Evolutionary conservation across 2,329 filamentous ascomycete species (phyloP).

Genomic region (Metarhizium robertsii): DNA sequence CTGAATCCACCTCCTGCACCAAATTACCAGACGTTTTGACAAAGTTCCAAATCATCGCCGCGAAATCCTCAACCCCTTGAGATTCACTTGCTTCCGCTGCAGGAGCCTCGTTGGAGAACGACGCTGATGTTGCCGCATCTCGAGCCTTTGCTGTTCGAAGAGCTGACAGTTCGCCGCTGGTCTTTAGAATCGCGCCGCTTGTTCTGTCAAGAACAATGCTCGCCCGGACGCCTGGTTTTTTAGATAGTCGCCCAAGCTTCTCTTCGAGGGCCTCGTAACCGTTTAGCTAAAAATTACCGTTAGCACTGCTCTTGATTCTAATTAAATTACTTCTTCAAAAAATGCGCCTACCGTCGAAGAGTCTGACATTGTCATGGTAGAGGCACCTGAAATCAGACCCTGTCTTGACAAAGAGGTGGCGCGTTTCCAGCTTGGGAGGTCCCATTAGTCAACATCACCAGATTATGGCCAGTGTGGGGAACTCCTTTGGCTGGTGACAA

Average conservation of each 20-base stretch:
- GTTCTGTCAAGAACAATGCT: constrained; percentile 65
- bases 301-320: not conserved
- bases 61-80: constrained; percentile 61
- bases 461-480: not conserved
- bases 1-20: constrained; percentile 63
- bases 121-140: constrained; percentile 25
- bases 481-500: constrained; percentile 1
- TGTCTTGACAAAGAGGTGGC: not conserved
- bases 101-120: constrained; percentile 36
- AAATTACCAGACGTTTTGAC: constrained; percentile 59
- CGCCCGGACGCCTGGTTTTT: constrained; percentile 71
- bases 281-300: constrained; percentile 23
- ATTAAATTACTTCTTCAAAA: not conserved
- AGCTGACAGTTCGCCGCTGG: constrained; percentile 57
- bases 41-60: constrained; percentile 67
- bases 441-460: not conserved
- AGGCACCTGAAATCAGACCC: not conserved
- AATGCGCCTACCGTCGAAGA: constrained; percentile 3
- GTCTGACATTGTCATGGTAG: constrained; percentile 7
- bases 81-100: constrained; percentile 37
- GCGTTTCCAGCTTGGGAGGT: not conserved
- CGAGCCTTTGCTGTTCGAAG: constrained; percentile 33
- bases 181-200: constrained; percentile 65
- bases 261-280: constrained; percentile 54
- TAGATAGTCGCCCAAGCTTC: constrained; percentile 59